Evolutionary conservation across 768 basidiomycete species (phyloP).

Genomic region (Lactarius indigo): DNA sequence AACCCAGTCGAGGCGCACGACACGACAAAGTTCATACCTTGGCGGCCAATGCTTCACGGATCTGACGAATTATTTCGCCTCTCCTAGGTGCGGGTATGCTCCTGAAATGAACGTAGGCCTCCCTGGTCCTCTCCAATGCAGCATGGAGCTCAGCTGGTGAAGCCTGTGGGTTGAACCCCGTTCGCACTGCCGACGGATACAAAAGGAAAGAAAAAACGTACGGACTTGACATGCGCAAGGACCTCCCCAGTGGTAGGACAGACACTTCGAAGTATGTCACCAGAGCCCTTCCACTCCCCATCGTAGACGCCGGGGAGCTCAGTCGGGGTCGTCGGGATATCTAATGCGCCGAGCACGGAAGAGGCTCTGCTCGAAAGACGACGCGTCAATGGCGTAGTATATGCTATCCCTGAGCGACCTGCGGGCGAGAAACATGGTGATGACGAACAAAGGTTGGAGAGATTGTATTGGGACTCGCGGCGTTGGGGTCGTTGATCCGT

Average conservation of each 20-base stretch:
- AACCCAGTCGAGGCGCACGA: neutral
- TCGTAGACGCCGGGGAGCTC: constrained; percentile 77
- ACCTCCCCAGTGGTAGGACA: constrained; percentile 89
- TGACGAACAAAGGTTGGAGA: neutral
- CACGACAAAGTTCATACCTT: constrained; percentile 47
- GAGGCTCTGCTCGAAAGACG: constrained; percentile 69
- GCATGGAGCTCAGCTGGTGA: constrained; percentile 68
- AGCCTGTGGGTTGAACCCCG: constrained; percentile 39
- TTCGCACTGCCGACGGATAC: neutral
- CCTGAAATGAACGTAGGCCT: constrained; percentile 70
- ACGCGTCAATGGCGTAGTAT: constrained; percentile 34
- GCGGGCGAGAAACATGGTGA: constrained; percentile 15
- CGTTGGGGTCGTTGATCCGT: constrained; percentile 8
- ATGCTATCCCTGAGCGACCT: constrained; percentile 19
- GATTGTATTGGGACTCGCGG: neutral
- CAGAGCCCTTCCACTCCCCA: constrained; percentile 76
- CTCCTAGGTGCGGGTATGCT: constrained; percentile 81
- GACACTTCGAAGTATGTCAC: constrained; percentile 61
- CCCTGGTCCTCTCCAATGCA: constrained; percentile 64
- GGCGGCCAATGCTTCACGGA: constrained; percentile 72
- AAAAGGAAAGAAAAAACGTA: constrained; percentile 33
- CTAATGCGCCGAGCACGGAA: constrained; percentile 58
- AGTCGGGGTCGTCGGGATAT: constrained; percentile 49
- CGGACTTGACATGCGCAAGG: constrained; percentile 70
- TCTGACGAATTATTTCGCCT: constrained; percentile 85